Percentiles rank a stretch among this genome's conserved stretches.
Evolutionary conservation across 2,329 filamentous ascomycete genomes (phyloP).

Genomic region (Fusarium subglutinans): DNA sequence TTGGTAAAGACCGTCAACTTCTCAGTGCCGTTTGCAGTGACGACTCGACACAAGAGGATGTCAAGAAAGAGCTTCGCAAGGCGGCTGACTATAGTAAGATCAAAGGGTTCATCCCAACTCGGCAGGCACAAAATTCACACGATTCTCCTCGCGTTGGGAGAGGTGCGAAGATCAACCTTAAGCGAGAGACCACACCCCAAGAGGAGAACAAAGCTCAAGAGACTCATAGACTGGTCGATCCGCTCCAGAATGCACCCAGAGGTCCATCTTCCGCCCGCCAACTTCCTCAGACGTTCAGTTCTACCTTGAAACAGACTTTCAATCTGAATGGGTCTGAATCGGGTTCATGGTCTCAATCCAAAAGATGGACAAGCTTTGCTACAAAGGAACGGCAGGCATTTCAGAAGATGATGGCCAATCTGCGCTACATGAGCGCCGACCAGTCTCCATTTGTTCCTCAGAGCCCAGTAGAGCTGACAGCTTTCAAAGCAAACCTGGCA

Average conservation of each 20-base stretch:
- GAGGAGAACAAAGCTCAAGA: neutral
- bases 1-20: conserved; percentile 17
- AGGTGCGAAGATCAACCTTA: neutral
- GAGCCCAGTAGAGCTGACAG: conserved; percentile 47
- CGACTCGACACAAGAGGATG: neutral
- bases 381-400: conserved; percentile 48
- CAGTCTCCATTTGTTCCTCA: conserved; percentile 52
- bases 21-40: neutral
- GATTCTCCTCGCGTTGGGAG: neutral
- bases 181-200: neutral
- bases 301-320: conserved; percentile 3
- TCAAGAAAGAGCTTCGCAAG: conserved; percentile 19
- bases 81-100: conserved; percentile 8
- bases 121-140: conserved; percentile 18
- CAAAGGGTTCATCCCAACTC: conserved; percentile 28
- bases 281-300: conserved; percentile 8
- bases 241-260: conserved; percentile 16
- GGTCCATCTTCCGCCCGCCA: conserved; percentile 18
- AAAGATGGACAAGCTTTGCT: conserved; percentile 50
- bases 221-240: neutral
- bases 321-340: conserved; percentile 16
- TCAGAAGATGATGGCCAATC: conserved; percentile 48
- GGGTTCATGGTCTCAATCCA: conserved; percentile 52
- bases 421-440: conserved; percentile 49
- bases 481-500: conserved; percentile 44